These are phyloP conservation scores for Chlamydomonas sphaeroides DNA, from an alignment of 139 green algal species.

Conservation along the genomic window DNA sequence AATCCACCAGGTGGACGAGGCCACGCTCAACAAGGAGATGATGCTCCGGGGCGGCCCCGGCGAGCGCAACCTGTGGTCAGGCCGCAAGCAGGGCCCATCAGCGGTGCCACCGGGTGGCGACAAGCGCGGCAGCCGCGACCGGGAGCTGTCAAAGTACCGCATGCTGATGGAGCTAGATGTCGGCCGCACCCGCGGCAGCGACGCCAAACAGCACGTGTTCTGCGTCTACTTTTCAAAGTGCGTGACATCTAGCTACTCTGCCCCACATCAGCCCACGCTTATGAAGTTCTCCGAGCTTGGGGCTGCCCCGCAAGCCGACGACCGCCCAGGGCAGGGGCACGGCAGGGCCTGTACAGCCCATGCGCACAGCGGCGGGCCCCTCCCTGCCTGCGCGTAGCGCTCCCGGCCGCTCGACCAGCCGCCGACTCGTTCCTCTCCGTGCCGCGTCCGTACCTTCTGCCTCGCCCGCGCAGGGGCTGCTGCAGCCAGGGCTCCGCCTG, in stretches of 20 bases:
- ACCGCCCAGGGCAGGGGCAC: too few species aligned
- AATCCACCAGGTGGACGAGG: constrained; percentile 39
- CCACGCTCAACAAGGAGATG: constrained; percentile 35
- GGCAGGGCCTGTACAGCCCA: too few species aligned
- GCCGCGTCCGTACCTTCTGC: too few species aligned
- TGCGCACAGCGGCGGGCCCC: too few species aligned
- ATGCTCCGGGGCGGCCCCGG: constrained; percentile 8
- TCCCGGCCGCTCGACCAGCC: too few species aligned
- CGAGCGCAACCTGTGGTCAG: constrained; percentile 54
- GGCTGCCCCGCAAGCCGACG: too few species aligned
- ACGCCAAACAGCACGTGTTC: constrained; percentile 56
- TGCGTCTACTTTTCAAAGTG: constrained; percentile 82
- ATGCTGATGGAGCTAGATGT: constrained; percentile 61
- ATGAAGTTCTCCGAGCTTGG: too few species aligned
- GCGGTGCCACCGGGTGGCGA: neutral
- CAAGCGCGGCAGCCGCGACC: constrained; percentile 3
- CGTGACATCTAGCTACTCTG: too few species aligned
- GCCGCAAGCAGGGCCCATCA: constrained; percentile 6
- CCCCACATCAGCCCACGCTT: too few species aligned
- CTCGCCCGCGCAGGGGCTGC: constrained; percentile 57
- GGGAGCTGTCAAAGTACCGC: constrained; percentile 64
- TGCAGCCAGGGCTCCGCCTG: constrained; percentile 74
- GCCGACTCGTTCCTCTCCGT: too few species aligned
- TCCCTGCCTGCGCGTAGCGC: too few species aligned
- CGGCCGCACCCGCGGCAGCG: constrained; percentile 68